phyloP scores from a whole-genome alignment of 1,284 basidiomycete species.

The Blastosporella zonata region DNA sequence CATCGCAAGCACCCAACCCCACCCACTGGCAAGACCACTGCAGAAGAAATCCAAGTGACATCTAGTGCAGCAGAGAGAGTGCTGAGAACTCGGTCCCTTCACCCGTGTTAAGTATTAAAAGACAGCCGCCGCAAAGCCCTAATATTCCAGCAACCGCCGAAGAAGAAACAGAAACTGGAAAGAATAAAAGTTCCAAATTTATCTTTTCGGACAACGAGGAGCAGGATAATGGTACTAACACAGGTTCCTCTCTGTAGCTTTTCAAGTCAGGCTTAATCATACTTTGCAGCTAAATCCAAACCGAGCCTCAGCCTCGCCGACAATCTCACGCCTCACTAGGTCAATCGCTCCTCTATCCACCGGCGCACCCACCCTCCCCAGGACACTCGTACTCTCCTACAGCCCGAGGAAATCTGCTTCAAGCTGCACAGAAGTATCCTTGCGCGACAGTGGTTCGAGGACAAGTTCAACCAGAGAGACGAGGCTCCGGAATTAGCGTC shows the following conservation, averaged over 20 bases:
- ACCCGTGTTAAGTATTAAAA: not conserved
- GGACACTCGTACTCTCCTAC: conserved; percentile 15
- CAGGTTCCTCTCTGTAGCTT: too few relatives aligned
- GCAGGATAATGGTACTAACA: too few relatives aligned
- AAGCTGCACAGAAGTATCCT: conserved; percentile 22
- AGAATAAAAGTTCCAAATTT: not conserved
- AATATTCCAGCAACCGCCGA: not conserved
- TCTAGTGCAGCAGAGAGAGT: not conserved
- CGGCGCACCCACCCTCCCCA: not conserved
- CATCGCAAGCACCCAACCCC: not conserved
- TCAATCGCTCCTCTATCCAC: not conserved
- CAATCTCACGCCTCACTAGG: not conserved
- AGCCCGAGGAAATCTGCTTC: conserved; percentile 20
- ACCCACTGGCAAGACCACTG: not conserved
- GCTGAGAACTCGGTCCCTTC: not conserved
- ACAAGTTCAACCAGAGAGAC: conserved; percentile 13
- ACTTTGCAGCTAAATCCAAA: too few relatives aligned
- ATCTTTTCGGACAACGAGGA: too few relatives aligned
- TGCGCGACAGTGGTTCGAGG: conserved; percentile 17
- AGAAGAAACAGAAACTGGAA: not conserved
- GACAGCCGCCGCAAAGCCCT: not conserved
- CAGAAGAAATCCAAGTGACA: not conserved
- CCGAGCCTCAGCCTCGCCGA: not conserved
- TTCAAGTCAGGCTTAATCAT: too few relatives aligned
- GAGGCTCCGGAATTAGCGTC: not conserved